A percentile compares a stretch with the other conserved stretches of the same genome.
phyloP scores from a whole-genome alignment of 2,329 filamentous ascomycete genomes.

The Pochonia chlamydosporia region DNA sequence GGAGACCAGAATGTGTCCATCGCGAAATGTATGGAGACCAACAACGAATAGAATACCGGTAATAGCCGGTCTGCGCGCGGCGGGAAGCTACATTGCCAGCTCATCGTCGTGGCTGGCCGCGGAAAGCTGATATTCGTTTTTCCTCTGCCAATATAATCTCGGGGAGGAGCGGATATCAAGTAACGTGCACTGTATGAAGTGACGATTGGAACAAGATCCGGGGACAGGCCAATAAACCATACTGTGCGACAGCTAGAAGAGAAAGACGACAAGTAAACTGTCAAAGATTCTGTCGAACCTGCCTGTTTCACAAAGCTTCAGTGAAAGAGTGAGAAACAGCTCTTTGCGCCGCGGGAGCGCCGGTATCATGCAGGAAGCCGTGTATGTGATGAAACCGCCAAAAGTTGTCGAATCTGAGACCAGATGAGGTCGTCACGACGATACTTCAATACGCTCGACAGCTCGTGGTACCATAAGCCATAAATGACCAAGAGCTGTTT shows the following conservation, averaged over 20 bases:
- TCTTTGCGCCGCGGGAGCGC: neutral
- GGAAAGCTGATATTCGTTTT: neutral
- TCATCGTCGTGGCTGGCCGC: conserved; percentile 2
- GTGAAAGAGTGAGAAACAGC: neutral
- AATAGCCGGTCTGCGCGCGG: neutral
- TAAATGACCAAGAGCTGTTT: neutral
- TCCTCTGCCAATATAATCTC: neutral
- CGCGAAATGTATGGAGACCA: neutral
- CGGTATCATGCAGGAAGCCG: neutral
- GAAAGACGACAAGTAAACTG: neutral
- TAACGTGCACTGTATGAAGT: neutral
- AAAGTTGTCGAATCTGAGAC: neutral
- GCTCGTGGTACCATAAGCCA: neutral
- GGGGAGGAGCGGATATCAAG: neutral
- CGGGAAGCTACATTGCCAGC: conserved; percentile 6
- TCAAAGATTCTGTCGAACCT: neutral
- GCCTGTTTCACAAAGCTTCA: neutral
- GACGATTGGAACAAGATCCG: neutral
- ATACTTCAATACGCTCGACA: neutral
- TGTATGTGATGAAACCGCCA: neutral
- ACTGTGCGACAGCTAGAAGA: neutral
- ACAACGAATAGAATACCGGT: neutral
- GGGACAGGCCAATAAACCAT: neutral
- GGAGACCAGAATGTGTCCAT: neutral
- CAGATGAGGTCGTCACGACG: neutral